Percentiles rank a stretch among this genome's conserved stretches.
These are phyloP conservation scores for Lactarius pseudohatsudake DNA, from an alignment of 768 basidiomycete genomes.

Conservation along the genomic window DNA sequence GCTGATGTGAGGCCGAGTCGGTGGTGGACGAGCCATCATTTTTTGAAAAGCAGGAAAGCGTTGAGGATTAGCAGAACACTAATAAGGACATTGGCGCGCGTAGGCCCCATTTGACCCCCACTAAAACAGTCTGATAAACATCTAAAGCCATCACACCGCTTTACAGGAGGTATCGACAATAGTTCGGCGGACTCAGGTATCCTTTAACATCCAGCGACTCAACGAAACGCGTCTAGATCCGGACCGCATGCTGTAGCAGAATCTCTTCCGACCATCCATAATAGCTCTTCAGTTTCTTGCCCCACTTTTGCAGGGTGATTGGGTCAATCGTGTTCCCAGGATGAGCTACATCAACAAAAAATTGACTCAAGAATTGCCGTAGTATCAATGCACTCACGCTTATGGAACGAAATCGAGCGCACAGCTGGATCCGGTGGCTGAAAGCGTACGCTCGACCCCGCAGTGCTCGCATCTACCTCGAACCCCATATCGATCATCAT, in stretches of 20 bases:
- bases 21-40: slow-evolving; percentile 32
- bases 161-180: slow-evolving; percentile 10
- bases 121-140: slow-evolving; percentile 20
- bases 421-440: slow-evolving; percentile 33
- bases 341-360: slow-evolving; percentile 29
- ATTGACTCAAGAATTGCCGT: neutral
- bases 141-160: slow-evolving; percentile 1
- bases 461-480: slow-evolving; percentile 33
- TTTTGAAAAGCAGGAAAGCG: neutral
- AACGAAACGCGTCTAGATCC: neutral
- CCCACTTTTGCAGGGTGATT: slow-evolving; percentile 31
- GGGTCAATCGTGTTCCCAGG: slow-evolving; percentile 35
- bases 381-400: slow-evolving; percentile 29
- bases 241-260: slow-evolving; percentile 25
- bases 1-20: slow-evolving; percentile 31
- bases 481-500: slow-evolving; percentile 37
- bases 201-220: neutral
- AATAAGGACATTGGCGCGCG: slow-evolving; percentile 4
- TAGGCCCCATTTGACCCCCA: neutral
- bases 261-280: slow-evolving; percentile 36
- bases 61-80: neutral
- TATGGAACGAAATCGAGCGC: slow-evolving; percentile 36
- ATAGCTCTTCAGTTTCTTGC: slow-evolving; percentile 32
- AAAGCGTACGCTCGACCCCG: slow-evolving; percentile 37
- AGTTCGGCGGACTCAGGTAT: neutral